These are phyloP conservation scores for Pleurostoma richardsiae DNA, from an alignment of 2,329 filamentous ascomycete genomes.

Conservation along the genomic window DNA sequence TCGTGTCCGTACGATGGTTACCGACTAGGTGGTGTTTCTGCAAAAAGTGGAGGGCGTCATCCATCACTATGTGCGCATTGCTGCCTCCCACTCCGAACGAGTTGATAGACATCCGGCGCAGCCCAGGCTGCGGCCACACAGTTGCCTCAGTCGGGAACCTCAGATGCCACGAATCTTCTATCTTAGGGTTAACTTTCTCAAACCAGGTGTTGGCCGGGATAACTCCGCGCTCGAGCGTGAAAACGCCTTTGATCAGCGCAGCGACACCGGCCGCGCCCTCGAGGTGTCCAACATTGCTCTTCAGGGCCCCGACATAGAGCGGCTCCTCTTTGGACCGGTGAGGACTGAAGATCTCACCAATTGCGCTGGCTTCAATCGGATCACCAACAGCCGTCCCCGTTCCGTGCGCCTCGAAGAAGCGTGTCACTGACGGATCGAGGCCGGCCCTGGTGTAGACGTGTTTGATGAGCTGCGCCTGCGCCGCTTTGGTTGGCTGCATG, in stretches of 20 bases:
- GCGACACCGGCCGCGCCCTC: constrained; percentile 16
- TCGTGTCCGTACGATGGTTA: constrained; percentile 2
- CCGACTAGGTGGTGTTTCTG: constrained; percentile 2
- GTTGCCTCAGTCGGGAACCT: constrained; percentile 9
- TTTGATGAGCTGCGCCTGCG: constrained; percentile 25
- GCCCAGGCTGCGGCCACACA: constrained; percentile 8
- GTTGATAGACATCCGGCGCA: constrained; percentile 20
- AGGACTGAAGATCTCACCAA: constrained; percentile 7
- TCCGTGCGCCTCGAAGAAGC: constrained; percentile 26
- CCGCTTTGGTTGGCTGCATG: constrained; percentile 21
- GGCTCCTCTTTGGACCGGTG: constrained; percentile 4
- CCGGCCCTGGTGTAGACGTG: constrained; percentile 22
- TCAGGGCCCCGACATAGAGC: constrained; percentile 16
- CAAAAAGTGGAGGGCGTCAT: constrained; percentile 3
- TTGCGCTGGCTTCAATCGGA: constrained; percentile 20
- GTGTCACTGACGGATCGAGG: constrained; percentile 16
- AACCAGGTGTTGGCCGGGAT: constrained; percentile 16
- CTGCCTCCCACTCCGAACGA: constrained; percentile 24
- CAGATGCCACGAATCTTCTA: constrained; percentile 11
- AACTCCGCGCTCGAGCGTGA: constrained; percentile 15
- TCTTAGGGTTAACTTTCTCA: constrained; percentile 13
- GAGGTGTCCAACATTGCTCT: constrained; percentile 19
- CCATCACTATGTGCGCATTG: constrained; percentile 17
- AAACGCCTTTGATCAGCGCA: constrained; percentile 15
- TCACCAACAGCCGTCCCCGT: constrained; percentile 28